Base-by-base conservation (phyloP, 2,329 filamentous ascomycete species). In the Esteya vermicola region DNA sequence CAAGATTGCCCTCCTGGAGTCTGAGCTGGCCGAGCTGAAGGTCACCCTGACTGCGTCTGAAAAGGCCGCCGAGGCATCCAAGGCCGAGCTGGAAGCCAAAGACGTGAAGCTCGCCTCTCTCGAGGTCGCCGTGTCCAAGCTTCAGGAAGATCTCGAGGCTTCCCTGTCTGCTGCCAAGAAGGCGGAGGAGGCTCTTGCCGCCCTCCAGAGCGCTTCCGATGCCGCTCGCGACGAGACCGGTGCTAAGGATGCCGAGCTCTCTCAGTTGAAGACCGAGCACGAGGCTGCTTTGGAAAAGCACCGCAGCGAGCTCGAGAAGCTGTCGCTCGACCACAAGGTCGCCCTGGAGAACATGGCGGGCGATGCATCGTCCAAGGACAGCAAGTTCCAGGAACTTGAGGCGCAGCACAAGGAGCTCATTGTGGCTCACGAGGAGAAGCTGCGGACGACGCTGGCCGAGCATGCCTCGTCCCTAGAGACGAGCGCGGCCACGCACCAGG, bases 331-430 rank as follows among this genome's bases (percentile, higher is more conserved):
- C 47, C 77, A 76, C 47, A 70, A 78, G 52, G 64, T 67, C n/a
- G 74, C 79, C 53, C 78, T 80, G 40, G 74, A 78, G 50, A 69
- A 68, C 42, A 65, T 78, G 14, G 67, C 69, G 42, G 74, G 72
- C 19, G 73, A 79, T 45, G 73, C 13, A 71, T n/a, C 71, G 52
- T 75, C 76, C 57, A 77, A 75, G 59, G 68, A 70, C 47, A 73
- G n/a, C n/a, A n/a, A 77, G 55, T 78, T 72, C 45, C 66, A 75
- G 43, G 70, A 73, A 28, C 63, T 80, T 6, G 72, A 78, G 51
- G 55, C 54, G 6, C 67, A 76, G 53, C 68, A 78, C 53, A 62
- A 61, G 10, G 70, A 73, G 47, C 59, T 71, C 6, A 22, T 33
- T 7, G 41, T 9, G 10, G 4, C 31, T 3, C 63, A 72, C 38